phyloP scores from a whole-genome alignment of 495 filamentous ascomycete genomes.

The Penicillium samsonianum region DNA sequence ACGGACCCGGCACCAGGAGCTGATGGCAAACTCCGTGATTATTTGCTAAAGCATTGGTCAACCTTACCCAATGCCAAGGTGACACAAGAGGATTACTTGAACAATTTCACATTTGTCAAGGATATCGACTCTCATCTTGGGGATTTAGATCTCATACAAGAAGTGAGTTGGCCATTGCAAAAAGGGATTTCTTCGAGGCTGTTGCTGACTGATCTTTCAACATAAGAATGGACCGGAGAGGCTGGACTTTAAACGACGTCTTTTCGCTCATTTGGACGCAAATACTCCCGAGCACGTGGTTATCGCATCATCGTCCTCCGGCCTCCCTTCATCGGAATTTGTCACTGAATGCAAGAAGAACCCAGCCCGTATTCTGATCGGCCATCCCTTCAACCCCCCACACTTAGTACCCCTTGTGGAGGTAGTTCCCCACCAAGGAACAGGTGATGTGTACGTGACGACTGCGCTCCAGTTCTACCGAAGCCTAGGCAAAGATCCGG shows the following conservation, averaged over 20 bases:
- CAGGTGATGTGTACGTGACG: conserved; percentile 6
- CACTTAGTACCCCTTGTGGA: conserved; percentile 59
- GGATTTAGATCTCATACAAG: conserved; percentile 20
- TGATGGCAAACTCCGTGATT: conserved; percentile 14
- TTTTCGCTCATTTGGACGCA: conserved; percentile 25
- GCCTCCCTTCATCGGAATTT: conserved; percentile 25
- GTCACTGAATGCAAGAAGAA: conserved; percentile 25
- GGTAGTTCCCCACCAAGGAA: conserved; percentile 44
- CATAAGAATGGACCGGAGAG: conserved; percentile 22
- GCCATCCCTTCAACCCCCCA: conserved; percentile 61
- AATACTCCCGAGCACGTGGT: conserved; percentile 17
- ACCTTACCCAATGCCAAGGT: conserved; percentile 5
- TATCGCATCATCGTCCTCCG: conserved; percentile 28
- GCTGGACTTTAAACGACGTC: conserved; percentile 23
- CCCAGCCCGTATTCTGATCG: conserved; percentile 46
- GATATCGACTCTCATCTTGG: conserved; percentile 16
- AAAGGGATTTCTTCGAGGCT: background rate
- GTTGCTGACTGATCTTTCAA: background rate
- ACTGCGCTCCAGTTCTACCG: conserved; percentile 43
- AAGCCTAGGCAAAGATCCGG: conserved; percentile 42
- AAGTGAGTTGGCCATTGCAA: conserved; percentile 9
- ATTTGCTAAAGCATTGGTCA: conserved; percentile 14
- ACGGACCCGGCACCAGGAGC: conserved; percentile 26
- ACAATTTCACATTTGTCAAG: conserved; percentile 19
- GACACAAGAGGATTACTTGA: conserved; percentile 4